Evolutionary conservation across 2,329 filamentous ascomycete species (phyloP).

Genomic region (Tolypocladium tundrense): DNA sequence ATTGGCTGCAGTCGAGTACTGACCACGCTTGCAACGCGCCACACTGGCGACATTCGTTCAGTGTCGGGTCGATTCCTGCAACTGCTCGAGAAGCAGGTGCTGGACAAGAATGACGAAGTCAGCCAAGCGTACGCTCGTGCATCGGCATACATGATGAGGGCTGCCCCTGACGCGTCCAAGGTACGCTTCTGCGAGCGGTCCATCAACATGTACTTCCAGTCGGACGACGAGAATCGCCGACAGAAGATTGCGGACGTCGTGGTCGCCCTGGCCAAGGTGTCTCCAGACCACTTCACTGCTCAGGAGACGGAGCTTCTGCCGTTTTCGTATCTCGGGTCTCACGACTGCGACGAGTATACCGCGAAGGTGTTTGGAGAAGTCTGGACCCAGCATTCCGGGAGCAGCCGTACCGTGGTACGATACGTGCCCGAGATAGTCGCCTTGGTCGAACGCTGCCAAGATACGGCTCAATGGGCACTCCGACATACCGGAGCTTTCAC

Average conservation of each 20-base stretch:
- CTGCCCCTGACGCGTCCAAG: slow-evolving; percentile 38
- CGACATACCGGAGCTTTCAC: slow-evolving; percentile 82
- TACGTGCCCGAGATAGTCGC: slow-evolving; percentile 75
- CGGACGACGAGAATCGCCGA: slow-evolving; percentile 66
- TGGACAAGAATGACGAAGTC: slow-evolving; percentile 91
- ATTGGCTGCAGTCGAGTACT: slow-evolving; percentile 82
- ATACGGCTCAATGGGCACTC: slow-evolving; percentile 77
- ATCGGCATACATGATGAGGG: slow-evolving; percentile 71
- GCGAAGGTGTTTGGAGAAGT: slow-evolving; percentile 71
- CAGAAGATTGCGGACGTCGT: slow-evolving; percentile 76
- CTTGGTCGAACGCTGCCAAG: slow-evolving; percentile 58
- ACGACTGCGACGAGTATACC: slow-evolving; percentile 75
- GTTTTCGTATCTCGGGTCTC: slow-evolving; percentile 78
- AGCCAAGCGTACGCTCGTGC: slow-evolving; percentile 80
- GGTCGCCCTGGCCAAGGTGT: slow-evolving; percentile 72
- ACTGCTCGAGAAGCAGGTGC: slow-evolving; percentile 66
- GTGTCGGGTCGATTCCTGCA: slow-evolving; percentile 69
- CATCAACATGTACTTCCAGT: slow-evolving; percentile 66
- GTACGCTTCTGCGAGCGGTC: slow-evolving; percentile 41
- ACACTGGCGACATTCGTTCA: slow-evolving; percentile 62
- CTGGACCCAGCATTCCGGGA: slow-evolving; percentile 87
- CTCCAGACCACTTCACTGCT: slow-evolving; percentile 76
- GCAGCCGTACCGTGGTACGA: slow-evolving; percentile 67
- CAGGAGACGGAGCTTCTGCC: slow-evolving; percentile 69
- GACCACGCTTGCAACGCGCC: slow-evolving; percentile 73